Conservation (phyloP, 345 rosid genomes). For the Eucalyptus dawsonii region DNA sequence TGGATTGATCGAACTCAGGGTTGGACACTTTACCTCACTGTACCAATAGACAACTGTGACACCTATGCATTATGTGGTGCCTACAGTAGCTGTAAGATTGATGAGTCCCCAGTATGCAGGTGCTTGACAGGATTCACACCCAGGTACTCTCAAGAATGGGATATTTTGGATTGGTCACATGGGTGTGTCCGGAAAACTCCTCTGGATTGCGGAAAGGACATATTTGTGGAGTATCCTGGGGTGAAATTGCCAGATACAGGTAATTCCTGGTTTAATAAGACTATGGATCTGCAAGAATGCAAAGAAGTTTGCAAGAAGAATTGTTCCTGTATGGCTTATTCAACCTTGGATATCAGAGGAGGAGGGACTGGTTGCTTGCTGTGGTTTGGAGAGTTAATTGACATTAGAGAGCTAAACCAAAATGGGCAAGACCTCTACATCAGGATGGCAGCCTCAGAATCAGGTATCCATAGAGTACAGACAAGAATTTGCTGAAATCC, state of each 20-base stretch:
- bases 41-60: slow-evolving; percentile 32
- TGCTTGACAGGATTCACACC: slow-evolving; percentile 40
- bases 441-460: not conserved
- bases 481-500: not conserved
- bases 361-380: slow-evolving; percentile 9
- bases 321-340: slow-evolving; percentile 45
- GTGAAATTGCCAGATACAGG: slow-evolving; percentile 35
- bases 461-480: not conserved
- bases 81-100: slow-evolving; percentile 18
- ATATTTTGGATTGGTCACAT: slow-evolving; percentile 6
- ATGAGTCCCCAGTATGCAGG: slow-evolving; percentile 14
- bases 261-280: slow-evolving; percentile 4
- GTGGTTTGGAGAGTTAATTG: not conserved
- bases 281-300: slow-evolving; percentile 19
- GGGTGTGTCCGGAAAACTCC: slow-evolving; percentile 33
- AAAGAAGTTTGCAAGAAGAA: slow-evolving; percentile 17
- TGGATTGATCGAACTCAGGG: slow-evolving; percentile 14
- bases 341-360: slow-evolving; percentile 16
- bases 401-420: not conserved
- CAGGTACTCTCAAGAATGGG: slow-evolving; percentile 17
- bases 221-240: slow-evolving; percentile 5
- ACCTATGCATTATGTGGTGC: slow-evolving; percentile 21
- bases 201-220: slow-evolving; percentile 13
- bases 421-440: slow-evolving; percentile 2
- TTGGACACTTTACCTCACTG: slow-evolving; percentile 16